Base-by-base conservation (phyloP, 2,329 filamentous ascomycete species). In the Alternaria sp. region DNA sequence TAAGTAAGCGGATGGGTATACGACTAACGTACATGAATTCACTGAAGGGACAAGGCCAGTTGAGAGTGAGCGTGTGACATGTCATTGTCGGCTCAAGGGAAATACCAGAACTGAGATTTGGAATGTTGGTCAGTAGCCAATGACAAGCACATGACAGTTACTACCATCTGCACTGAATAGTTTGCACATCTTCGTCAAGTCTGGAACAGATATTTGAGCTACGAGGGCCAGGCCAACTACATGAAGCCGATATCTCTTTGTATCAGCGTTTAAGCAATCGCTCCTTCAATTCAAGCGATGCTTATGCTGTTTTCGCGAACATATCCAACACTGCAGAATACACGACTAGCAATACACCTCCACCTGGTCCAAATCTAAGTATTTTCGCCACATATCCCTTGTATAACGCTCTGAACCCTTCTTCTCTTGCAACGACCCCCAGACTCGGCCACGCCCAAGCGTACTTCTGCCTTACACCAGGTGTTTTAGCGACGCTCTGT, bases 321-420 rank as follows among this genome's bases (percentile, higher is more conserved):
- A 69, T 52, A 28, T 74, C 69, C 57, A 69, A 28, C 16, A 73
- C 72, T 5, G 71, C 70, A 9, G 69, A 71, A 57, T 75, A 74
- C 3, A 75, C 72, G 10, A 74, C 68, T 51, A 75, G 41, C 54
- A 75, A 60, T 28, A 75, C 70, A 4, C 73, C 72, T 38, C 72
- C 73, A 6, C 72, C 72, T 12, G 72, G 72, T 4, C 73, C 72
- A 62, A 75, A 74, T 46, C 71, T 70, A 38, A 74, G 57, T 20
- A 74, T 73, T 57, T 75, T 74, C 2, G 72, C 72, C 38, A 74
- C 49, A 57, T 75, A 75, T 5, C 73, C 72, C 53, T 75, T 75
- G 55, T 75, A 75, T 38, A 75, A 55, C 16, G 73, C 72, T 48
- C 54, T 63, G 28, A 72, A 62, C 2, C 72, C 73, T 46, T 75